Percentiles rank a stretch among this genome's conserved stretches.
Conservation (phyloP, 768 basidiomycete species). For the Boletellus ananiceps region DNA sequence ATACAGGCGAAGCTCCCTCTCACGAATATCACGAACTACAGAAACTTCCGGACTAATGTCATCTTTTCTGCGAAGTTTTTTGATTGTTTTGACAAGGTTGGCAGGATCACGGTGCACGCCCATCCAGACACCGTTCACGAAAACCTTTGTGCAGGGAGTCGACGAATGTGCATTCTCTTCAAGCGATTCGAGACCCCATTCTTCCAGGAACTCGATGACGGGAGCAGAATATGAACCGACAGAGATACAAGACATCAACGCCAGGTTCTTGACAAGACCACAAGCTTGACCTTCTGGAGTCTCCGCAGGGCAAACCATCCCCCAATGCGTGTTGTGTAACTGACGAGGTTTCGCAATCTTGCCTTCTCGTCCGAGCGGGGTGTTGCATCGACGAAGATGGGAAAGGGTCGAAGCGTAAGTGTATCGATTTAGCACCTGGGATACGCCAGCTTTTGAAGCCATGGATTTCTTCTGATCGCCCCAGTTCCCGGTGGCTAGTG, state of each 20-base stretch:
- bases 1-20: conserved; percentile 88
- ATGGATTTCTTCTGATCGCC: conserved; percentile 98
- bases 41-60: conserved; percentile 96
- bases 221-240: conserved; percentile 95
- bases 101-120: conserved; percentile 95
- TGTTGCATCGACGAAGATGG: conserved; percentile 96
- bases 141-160: conserved; percentile 89
- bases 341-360: conserved; percentile 99
- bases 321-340: conserved; percentile 99
- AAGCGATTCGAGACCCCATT: conserved; percentile 94
- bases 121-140: conserved; percentile 99
- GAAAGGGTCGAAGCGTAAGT: conserved; percentile 98
- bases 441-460: conserved; percentile 97
- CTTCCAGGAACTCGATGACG: conserved; percentile 96
- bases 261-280: conserved; percentile 97
- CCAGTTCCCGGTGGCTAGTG: conserved; percentile 98
- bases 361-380: conserved; percentile 94
- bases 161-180: conserved; percentile 89
- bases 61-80: conserved; percentile 87
- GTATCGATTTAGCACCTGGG: conserved; percentile 97
- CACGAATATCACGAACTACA: conserved; percentile 95
- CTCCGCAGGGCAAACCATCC: conserved; percentile 99
- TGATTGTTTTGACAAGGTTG: conserved; percentile 88
- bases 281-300: conserved; percentile 99
- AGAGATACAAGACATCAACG: conserved; percentile 96